A percentile compares a stretch with the other conserved stretches of the same genome.
Conservation (phyloP, 139 green algal genomes). For the Yamagishiella unicocca region DNA sequence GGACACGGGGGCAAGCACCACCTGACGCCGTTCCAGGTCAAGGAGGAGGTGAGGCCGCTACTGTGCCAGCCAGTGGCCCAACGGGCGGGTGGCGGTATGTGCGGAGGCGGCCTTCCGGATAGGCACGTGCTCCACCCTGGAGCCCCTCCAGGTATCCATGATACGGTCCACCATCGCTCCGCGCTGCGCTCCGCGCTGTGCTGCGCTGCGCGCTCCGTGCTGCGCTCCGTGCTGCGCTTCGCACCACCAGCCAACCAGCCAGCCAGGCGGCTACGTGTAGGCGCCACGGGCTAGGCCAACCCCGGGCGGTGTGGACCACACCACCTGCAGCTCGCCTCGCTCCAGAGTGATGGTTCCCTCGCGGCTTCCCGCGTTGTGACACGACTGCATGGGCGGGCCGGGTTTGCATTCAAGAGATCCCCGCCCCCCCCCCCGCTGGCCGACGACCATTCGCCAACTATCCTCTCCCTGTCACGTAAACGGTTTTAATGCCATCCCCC, state of each 20-base stretch:
- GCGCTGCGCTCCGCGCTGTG: not conserved
- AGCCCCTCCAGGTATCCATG: not conserved
- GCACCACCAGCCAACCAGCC: too few species aligned
- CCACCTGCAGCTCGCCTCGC: too few species aligned
- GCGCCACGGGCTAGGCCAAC: too few species aligned
- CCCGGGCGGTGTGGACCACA: too few species aligned
- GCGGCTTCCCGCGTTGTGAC: not conserved
- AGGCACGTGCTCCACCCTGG: not conserved
- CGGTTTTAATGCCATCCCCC: not conserved
- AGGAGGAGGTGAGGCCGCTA: constrained; percentile 25
- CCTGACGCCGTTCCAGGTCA: constrained; percentile 29
- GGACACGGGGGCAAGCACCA: not conserved
- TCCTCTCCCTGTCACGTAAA: too few species aligned
- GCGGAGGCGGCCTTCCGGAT: not conserved
- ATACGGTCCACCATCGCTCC: not conserved
- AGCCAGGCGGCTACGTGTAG: too few species aligned
- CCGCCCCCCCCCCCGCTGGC: not conserved
- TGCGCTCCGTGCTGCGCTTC: not conserved
- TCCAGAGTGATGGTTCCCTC: too few species aligned
- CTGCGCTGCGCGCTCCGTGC: not conserved
- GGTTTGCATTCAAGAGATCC: not conserved
- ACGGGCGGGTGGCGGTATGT: not conserved
- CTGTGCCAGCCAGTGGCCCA: too few species aligned
- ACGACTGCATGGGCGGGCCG: not conserved
- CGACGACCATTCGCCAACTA: not conserved